These are phyloP conservation scores for Fistulifera pelliculosa DNA, from an alignment of 108 stramenopile species.

Conservation along the genomic window DNA sequence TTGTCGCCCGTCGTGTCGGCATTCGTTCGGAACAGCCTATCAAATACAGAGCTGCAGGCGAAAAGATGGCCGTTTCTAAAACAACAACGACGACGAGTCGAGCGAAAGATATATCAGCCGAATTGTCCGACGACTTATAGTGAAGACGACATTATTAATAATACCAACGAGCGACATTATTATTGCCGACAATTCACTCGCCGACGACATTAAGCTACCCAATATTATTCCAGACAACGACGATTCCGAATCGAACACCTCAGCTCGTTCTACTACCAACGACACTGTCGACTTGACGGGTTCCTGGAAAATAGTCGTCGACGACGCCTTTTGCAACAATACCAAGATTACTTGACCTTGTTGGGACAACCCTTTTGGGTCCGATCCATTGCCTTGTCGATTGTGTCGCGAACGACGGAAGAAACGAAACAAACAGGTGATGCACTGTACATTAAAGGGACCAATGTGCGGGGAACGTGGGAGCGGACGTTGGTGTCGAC, in stretches of 20 bases:
- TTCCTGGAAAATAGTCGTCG: slow-evolving; percentile 58
- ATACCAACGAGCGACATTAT: too few species aligned
- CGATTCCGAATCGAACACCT: slow-evolving; percentile 60
- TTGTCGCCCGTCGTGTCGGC: too few species aligned
- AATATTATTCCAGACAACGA: too few species aligned
- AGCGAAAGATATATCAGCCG: too few species aligned
- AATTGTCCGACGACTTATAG: too few species aligned
- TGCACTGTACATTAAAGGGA: slow-evolving; percentile 44
- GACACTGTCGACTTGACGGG: slow-evolving; percentile 52
- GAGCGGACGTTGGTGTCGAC: slow-evolving; percentile 62
- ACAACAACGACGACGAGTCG: too few species aligned
- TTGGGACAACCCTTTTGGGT: slow-evolving; percentile 74
- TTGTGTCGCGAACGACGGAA: slow-evolving; percentile 63
- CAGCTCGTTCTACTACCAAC: slow-evolving; percentile 27
- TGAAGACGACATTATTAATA: too few species aligned
- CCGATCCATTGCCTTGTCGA: slow-evolving; percentile 51
- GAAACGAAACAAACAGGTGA: slow-evolving; percentile 53
- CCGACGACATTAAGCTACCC: too few species aligned
- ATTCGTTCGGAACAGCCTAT: too few species aligned
- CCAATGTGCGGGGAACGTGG: slow-evolving; percentile 70
- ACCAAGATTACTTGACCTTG: slow-evolving; percentile 55
- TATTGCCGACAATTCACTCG: too few species aligned
- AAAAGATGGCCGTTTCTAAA: too few species aligned
- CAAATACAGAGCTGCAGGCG: too few species aligned
- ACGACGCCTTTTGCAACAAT: slow-evolving; percentile 60